Base-by-base conservation (phyloP, 768 basidiomycete genomes). In the Polyporus arcularius region DNA sequence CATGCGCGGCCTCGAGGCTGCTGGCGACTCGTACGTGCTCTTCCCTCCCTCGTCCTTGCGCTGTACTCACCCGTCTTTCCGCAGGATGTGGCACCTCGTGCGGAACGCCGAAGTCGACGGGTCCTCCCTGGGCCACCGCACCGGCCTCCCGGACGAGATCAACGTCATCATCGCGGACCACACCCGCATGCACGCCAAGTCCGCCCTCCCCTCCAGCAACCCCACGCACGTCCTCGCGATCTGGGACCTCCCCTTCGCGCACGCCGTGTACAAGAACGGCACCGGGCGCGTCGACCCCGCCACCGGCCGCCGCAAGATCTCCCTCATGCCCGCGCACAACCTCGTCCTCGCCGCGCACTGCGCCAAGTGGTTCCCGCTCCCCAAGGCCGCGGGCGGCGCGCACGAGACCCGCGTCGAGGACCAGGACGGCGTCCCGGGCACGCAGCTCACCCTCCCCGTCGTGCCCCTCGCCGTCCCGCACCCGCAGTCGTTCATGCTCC, bases 401-500 rank as follows among this genome's bases (percentile, higher is more conserved):
- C 31, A 47, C 46, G 58, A 53, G 43, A 65, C 61, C 52, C 58
- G 55, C 26, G 53, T 63, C 35, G 49, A 51, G 12, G 54, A 60
- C 46, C 7, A 6, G 53, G 26, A 65, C 63, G 53, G 59, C 40
- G 53, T 65, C 35, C 46, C 64, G 10, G 72, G 63, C 55, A 68
- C 66, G 18, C 50, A 53, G 45, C 45, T 68, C 53, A 70, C 65
- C 14, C 65, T 93, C 4, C 90, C 92, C 21, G 82, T 93, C 16
- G 78, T 92, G 12, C 86, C 85, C 2, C 73, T 94, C 65, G 78
- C 82, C 43, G 78, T 94, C 12, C 91, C 92, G 2, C 86, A 88
- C 2, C 84, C 89, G 0, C 80, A 82, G 2, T 84, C 89, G 0
- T 92, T 92, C 74, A 74, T 83, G 9, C 73, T 85, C 35, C 77